Percentiles rank a stretch among this genome's conserved stretches.
Conservation (phyloP, 208 protist genomes). For the Wallacemonas sp. region DNA sequence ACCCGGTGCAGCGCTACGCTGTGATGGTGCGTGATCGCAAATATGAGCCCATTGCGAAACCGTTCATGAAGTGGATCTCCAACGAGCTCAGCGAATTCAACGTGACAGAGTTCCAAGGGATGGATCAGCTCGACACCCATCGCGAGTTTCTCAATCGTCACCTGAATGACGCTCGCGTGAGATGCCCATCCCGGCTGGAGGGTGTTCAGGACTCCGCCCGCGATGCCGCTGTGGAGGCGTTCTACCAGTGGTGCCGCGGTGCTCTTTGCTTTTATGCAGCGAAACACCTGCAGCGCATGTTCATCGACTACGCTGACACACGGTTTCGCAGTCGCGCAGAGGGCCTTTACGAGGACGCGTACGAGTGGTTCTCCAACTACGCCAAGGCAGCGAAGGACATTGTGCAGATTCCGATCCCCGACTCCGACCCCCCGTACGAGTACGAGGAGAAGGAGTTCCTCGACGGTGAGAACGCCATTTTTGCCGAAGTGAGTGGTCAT, state of each 20-base stretch:
- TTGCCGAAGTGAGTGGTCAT: constrained; percentile 74
- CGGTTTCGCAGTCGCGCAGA: constrained; percentile 79
- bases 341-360: constrained; percentile 80
- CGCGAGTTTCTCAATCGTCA: constrained; percentile 69
- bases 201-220: constrained; percentile 59
- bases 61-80: constrained; percentile 85
- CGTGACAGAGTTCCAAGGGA: constrained; percentile 55
- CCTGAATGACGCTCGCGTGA: constrained; percentile 63
- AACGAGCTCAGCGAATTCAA: constrained; percentile 80
- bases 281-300: constrained; percentile 67
- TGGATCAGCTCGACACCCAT: constrained; percentile 82
- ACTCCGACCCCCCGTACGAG: constrained; percentile 79
- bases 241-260: constrained; percentile 87
- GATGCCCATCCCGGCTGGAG: constrained; percentile 64
- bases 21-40: constrained; percentile 78
- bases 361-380: constrained; percentile 84
- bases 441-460: constrained; percentile 90
- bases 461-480: constrained; percentile 82
- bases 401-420: constrained; percentile 86
- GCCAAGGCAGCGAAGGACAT: constrained; percentile 71
- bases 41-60: constrained; percentile 74
- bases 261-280: constrained; percentile 78
- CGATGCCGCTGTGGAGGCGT: constrained; percentile 74
- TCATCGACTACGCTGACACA: constrained; percentile 73
- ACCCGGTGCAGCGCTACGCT: constrained; percentile 81